A percentile compares a stretch with the other conserved stretches of the same genome.
phyloP scores from a whole-genome alignment of 257 asterid genomes.

The Solanum habrochaites region DNA sequence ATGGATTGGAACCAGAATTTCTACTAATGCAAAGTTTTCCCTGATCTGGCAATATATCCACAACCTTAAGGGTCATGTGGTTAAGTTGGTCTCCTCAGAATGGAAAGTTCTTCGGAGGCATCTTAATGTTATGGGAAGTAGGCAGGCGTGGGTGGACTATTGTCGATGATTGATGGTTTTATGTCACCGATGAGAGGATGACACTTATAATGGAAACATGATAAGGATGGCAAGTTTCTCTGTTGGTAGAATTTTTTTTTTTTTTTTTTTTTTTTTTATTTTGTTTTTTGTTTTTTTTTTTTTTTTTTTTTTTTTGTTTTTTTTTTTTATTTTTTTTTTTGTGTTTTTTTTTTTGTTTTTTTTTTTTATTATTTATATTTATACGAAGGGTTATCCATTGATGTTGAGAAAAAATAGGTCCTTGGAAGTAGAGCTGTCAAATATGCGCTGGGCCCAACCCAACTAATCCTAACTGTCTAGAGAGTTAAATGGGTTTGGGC shows the following conservation, averaged over 20 bases:
- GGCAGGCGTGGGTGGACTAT: not conserved
- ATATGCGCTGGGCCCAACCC: no score
- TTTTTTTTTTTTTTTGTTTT: no score
- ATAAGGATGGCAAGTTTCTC: no score
- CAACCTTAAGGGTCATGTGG: not conserved
- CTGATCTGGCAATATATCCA: not conserved
- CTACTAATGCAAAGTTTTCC: not conserved
- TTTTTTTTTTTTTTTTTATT: no score
- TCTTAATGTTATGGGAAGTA: not conserved
- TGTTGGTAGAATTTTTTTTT: no score
- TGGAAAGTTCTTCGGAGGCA: not conserved
- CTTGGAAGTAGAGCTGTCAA: not conserved
- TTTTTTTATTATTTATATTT: no score
- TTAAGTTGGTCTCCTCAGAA: not conserved
- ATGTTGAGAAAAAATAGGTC: not conserved
- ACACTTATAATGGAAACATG: no score
- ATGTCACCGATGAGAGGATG: not conserved
- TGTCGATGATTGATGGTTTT: not conserved
- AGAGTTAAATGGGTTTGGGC: no score
- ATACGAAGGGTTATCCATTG: not conserved
- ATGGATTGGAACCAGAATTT: not conserved
- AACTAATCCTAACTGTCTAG: no score
- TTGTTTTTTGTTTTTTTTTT: no score
- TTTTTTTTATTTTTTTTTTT: no score
- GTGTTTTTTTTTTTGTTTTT: no score